These are phyloP conservation scores for Hymenoscyphus infarciens DNA, from an alignment of 2,329 filamentous ascomycete genomes.

Conservation along the genomic window DNA sequence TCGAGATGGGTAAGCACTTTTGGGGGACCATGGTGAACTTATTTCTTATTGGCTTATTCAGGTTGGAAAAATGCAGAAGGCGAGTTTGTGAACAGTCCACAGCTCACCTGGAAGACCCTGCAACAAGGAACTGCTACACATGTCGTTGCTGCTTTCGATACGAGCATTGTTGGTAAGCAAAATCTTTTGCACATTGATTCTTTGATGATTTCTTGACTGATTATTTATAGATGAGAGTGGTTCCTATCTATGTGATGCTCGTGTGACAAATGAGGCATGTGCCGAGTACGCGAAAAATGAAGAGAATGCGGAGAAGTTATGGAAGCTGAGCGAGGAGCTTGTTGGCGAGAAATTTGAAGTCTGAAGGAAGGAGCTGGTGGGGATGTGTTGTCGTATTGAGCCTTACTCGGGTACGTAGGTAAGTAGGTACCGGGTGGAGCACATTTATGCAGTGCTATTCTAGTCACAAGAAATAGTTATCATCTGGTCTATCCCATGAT, in stretches of 20 bases:
- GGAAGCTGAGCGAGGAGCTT: neutral
- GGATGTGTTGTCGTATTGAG: neutral
- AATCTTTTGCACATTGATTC: too few species aligned
- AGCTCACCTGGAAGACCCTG: slow-evolving; percentile 1
- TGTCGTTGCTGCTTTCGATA: slow-evolving; percentile 10
- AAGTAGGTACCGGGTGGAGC: neutral
- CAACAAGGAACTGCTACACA: slow-evolving; percentile 7
- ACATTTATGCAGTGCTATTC: neutral
- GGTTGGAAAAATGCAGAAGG: neutral
- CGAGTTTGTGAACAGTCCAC: neutral
- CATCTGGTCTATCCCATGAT: neutral
- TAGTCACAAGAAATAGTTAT: neutral
- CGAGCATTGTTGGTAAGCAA: neutral
- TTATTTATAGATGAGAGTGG: too few species aligned
- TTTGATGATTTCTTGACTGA: too few species aligned
- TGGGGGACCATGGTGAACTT: neutral
- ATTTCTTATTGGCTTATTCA: neutral
- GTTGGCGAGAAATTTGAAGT: neutral
- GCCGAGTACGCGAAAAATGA: neutral
- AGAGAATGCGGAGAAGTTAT: neutral
- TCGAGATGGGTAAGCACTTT: neutral
- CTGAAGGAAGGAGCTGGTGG: neutral
- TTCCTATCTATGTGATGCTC: neutral
- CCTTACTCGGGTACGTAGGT: neutral
- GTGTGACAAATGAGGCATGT: neutral